A percentile compares a stretch with the other conserved stretches of the same genome.
Evolutionary conservation across 306 rosid species (phyloP).

Genomic region (Datisca glomerata): DNA sequence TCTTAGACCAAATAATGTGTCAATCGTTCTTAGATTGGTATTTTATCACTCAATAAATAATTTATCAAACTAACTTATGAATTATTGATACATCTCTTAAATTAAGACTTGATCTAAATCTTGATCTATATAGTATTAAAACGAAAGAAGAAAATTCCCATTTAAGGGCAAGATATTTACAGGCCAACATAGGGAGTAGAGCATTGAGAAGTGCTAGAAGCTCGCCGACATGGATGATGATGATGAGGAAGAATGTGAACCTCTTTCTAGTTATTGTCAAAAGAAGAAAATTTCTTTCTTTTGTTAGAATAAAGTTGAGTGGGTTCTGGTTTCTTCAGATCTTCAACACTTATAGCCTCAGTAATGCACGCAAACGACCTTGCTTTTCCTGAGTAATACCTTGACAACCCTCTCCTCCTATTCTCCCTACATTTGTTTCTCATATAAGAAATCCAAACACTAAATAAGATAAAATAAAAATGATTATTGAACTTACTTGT

Average conservation of each 20-base stretch:
- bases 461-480: too few relatives aligned
- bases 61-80: too few relatives aligned
- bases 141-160: too few relatives aligned
- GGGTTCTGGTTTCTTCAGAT: conserved; percentile 62
- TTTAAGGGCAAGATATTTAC: too few relatives aligned
- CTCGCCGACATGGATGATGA: conserved; percentile 41
- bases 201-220: conserved; percentile 35
- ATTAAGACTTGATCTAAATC: too few relatives aligned
- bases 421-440: not conserved
- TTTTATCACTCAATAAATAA: too few relatives aligned
- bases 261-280: conserved; percentile 31
- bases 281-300: conserved; percentile 50
- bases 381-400: conserved; percentile 74
- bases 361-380: conserved; percentile 75
- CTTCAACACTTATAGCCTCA: conserved; percentile 48
- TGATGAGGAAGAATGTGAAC: conserved; percentile 13
- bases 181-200: conserved; percentile 37
- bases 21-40: too few relatives aligned
- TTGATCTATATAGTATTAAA: too few relatives aligned
- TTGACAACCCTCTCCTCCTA: conserved; percentile 57
- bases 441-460: too few relatives aligned
- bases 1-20: too few relatives aligned
- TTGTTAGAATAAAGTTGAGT: conserved; percentile 42
- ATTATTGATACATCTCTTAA: too few relatives aligned
- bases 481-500: conserved; percentile 56